Base-by-base conservation (phyloP, 257 asterid species). In the Fraxinus anomala region DNA sequence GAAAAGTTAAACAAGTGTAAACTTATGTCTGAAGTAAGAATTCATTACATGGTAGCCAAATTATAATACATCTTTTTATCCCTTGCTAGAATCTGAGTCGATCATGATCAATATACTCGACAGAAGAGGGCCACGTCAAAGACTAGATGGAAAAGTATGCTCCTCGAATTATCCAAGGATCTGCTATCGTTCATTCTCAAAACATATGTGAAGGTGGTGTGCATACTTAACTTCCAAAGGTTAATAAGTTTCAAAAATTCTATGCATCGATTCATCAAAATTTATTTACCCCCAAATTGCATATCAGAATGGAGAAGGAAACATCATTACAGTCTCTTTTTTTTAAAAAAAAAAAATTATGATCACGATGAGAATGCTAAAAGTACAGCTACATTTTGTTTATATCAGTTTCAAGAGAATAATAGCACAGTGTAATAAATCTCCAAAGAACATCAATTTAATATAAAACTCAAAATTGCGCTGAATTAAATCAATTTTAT, bases 1-100 rank as follows among this genome's bases (percentile, higher is more conserved):
- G 63, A 76, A 68, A 72, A 80, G 3, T 24, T n/a, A 63, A 34
- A 66, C 51, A 80, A 30, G 49, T 33, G 39, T 30, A 30, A 44
- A 23, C 30, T 39, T 44, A 68, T 21, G 26, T 7, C 67, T 14
- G 28, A 68, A 68, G 76, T 2, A 51, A 24, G 75, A 49, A 39
- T 76, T 37, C 31, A 37, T 36, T 16, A 77, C 42, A 78, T 72
- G 79, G 68, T 40, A 61, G 14, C 70, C 40, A 59, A 63, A 73
- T n/a, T 51, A 70, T 4, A 59, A 51, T 36, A 33, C 59, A 79
- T 33, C 23, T 59, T 59, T 6, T 59, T 23, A 59, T 56, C 67
- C 31, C 23, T n/a, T 8, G 31, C 4, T 8, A 59, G 31, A 59
- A 59, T 59, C n/a, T 6, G 59, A 21, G 28, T 8, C 67, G 2